A percentile compares a stretch with the other conserved stretches of the same genome.
Conservation (phyloP, 2,329 filamentous ascomycete species). For the Ceratocystis eucalypticola region DNA sequence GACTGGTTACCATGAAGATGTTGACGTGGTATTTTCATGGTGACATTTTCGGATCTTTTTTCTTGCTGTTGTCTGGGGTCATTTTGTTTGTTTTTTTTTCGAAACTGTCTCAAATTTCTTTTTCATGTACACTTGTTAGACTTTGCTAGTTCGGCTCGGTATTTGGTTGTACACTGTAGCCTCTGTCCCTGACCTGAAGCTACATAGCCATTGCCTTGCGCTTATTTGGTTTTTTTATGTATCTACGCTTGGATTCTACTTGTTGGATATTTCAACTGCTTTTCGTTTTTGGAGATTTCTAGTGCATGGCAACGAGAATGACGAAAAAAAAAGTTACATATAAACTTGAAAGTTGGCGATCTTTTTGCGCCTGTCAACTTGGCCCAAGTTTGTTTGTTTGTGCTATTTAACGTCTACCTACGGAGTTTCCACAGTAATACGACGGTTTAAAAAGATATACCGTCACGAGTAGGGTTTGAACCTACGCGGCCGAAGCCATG, state of each 20-base stretch:
- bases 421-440: too few relatives aligned
- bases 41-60: not conserved
- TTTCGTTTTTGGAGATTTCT: not conserved
- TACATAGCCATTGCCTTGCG: not conserved
- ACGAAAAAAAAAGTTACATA: not conserved
- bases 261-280: not conserved
- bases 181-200: not conserved
- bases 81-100: not conserved
- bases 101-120: constrained; percentile 1
- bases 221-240: not conserved
- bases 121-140: not conserved
- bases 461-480: constrained; percentile 20
- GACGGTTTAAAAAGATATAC: too few relatives aligned
- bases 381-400: too few relatives aligned
- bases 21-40: not conserved
- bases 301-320: not conserved
- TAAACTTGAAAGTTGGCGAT: too few relatives aligned
- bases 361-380: not conserved
- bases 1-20: not conserved
- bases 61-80: not conserved
- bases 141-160: not conserved
- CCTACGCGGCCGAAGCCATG: constrained; percentile 20
- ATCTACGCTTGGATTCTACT: constrained; percentile 4
- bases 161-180: not conserved
- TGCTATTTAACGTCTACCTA: too few relatives aligned